phyloP scores from a whole-genome alignment of 2,329 filamentous ascomycete genomes.

The Thelonectria blattea region DNA sequence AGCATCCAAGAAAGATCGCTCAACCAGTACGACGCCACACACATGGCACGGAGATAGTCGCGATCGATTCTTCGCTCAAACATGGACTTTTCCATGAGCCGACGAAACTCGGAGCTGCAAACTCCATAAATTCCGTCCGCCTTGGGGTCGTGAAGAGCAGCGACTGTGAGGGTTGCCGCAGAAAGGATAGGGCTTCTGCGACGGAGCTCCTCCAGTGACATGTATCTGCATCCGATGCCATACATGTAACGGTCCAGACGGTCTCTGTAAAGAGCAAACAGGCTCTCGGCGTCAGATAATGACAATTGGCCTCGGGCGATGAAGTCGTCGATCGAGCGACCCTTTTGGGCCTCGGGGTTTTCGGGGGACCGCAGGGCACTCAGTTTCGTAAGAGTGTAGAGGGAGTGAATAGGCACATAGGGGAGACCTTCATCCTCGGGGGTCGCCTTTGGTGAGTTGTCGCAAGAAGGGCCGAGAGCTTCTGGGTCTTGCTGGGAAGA shows the following conservation, averaged over 20 bases:
- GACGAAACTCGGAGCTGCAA: conserved; percentile 63
- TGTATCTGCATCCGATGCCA: conserved; percentile 58
- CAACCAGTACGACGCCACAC: conserved; percentile 68
- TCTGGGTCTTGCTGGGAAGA: conserved; percentile 27
- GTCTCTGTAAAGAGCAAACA: conserved; percentile 57
- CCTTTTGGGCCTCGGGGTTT: conserved; percentile 30
- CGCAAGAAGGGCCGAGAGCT: conserved; percentile 35
- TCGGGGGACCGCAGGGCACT: conserved; percentile 46
- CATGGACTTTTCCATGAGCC: conserved; percentile 56
- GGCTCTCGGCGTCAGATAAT: conserved; percentile 55
- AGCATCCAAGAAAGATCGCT: conserved; percentile 68
- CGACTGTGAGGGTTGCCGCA: conserved; percentile 62
- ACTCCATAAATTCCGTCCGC: conserved; percentile 58
- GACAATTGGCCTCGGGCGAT: conserved; percentile 50
- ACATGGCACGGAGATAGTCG: conserved; percentile 65
- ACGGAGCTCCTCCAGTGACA: conserved; percentile 57
- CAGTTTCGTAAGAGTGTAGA: conserved; percentile 47
- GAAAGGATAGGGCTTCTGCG: conserved; percentile 62
- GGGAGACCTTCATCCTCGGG: conserved; percentile 45
- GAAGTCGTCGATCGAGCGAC: conserved; percentile 41
- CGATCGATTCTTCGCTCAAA: conserved; percentile 46
- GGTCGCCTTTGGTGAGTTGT: conserved; percentile 38
- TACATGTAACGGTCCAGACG: conserved; percentile 60
- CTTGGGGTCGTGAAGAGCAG: conserved; percentile 62
- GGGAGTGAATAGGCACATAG: conserved; percentile 47